Evolutionary conservation across 495 filamentous ascomycete species (phyloP), one percentile per base, ranked within the genome.

Genomic region (Penicillium pancosmium): DNA sequence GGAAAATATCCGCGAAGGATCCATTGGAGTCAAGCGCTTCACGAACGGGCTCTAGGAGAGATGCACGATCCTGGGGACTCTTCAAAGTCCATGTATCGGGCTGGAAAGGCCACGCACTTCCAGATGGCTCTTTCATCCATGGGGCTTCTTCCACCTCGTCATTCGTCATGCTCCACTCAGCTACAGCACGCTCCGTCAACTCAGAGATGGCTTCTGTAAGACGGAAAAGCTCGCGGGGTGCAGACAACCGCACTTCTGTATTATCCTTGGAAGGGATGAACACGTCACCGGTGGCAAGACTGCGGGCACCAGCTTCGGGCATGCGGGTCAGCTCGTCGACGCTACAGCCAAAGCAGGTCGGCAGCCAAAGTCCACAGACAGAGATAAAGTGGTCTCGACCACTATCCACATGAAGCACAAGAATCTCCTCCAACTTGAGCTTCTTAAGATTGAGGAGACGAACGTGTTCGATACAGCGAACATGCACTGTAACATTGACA

Each of bases 321-420:
- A 97, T 86, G 16, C 85, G 83, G 16, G 93, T 90, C 15, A 98
- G 82, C 62, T 94, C 90, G 50, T 90, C 86, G 40, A 98, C 78
- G 8, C 89, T 90, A 50, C 89, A 86, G 0, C 91, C 92, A 54
- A 97, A 92, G 61, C 86, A 90, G 0, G 89, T 92, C 21, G 86
- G 91, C 3, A 86, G 72, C 94, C 94, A 99, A 0, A 78, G 73
- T 0, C 85, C 93, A 4, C 80, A 82, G 8, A 95, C 78, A 1
- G 92, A 86, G 49, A 99, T 83, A 69, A 99, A 99, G 69, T 97
- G 89, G 60, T 99, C 94, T 50, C 91, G 82, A 2, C 94, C 94
- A 49, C 87, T 84, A 9, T 84, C 81, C 9, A 98, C 90, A 10
- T 92, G 88, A n/a, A 99, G 82, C 5, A 99, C 86, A 23, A 98